These are phyloP conservation scores for Pigoraptor vietnamica DNA, from an alignment of 78 protist genomes.

Conservation along the genomic window DNA sequence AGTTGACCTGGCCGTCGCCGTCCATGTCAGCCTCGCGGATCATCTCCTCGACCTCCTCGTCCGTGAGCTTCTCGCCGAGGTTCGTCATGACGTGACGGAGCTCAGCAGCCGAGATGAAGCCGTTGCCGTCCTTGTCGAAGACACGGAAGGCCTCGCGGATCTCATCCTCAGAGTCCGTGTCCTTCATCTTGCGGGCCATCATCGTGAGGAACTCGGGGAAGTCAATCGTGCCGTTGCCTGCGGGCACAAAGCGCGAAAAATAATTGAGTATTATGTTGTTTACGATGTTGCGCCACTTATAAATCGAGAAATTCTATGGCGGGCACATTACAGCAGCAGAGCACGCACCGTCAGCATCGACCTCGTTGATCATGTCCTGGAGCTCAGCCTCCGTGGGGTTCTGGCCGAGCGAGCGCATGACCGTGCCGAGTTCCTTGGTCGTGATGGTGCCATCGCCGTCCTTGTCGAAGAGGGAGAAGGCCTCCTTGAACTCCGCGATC, in stretches of 20 bases:
- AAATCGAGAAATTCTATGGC: too few relatives aligned
- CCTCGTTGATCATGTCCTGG: slow-evolving; percentile 87
- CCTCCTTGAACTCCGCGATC: slow-evolving; percentile 96
- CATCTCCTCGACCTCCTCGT: slow-evolving; percentile 96
- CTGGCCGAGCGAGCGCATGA: slow-evolving; percentile 94
- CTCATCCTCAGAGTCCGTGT: slow-evolving; percentile 97
- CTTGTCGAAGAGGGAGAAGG: slow-evolving; percentile 92
- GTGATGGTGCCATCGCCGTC: slow-evolving; percentile 95
- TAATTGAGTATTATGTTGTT: neutral
- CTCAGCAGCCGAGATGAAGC: slow-evolving; percentile 97
- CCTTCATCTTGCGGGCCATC: slow-evolving; percentile 96
- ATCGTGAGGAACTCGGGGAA: slow-evolving; percentile 93
- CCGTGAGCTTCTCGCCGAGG: slow-evolving; percentile 86
- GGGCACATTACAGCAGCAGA: too few relatives aligned
- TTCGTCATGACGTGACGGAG: slow-evolving; percentile 87
- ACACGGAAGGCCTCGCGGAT: slow-evolving; percentile 98
- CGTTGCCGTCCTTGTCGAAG: slow-evolving; percentile 98
- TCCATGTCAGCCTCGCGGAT: slow-evolving; percentile 93
- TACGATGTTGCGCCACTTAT: neutral
- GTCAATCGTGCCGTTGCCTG: slow-evolving; percentile 93
- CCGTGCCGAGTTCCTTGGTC: slow-evolving; percentile 94
- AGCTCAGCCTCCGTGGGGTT: slow-evolving; percentile 98
- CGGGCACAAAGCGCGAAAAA: neutral
- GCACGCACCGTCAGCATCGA: slow-evolving; percentile 43
- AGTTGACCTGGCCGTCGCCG: slow-evolving; percentile 96